Evolutionary conservation across 2,329 filamentous ascomycete species (phyloP), one percentile per base, ranked within the genome.

Genomic region (Sclerotinia sclerotiorum): DNA sequence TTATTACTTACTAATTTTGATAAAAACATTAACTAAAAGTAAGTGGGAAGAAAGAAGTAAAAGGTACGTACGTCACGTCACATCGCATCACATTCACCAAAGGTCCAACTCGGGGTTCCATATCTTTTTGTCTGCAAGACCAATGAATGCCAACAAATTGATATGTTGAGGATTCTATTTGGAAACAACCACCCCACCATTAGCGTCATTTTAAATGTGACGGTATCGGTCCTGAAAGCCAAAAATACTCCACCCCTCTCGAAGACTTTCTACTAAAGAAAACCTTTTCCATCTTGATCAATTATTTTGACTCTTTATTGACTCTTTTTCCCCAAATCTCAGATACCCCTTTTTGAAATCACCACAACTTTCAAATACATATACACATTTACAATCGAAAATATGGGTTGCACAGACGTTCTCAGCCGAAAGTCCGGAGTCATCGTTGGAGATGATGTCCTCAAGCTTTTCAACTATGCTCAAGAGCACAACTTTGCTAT

Each of bases 401-500:
- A 69, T 49, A 83, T 83, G 82, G 81, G 82, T 80, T 79, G 70
- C 71, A 74, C 77, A 72, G 85, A 87, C 75, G 80, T 85, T 78
- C 84, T 90, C 71, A 83, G 79, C 78, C 83, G 88, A 80, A 90
- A 90, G 83, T 74, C 82, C 73, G 88, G 88, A 77, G 86, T 88
- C 79, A 90, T 90, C 80, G 83, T 85, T 75, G 88, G 88, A 76
- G 87, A 89, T 75, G 87, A 90, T 80, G 87, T 89, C 73, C 80
- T 86, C 74, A 81, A 78, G 79, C 91, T 97, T 78, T 97, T 97
- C 85, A 87, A 94, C 82, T 92, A 97, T 82, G 92, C 92, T 75
- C 90, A 94, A 80, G 87, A 95, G 84, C 87, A 97, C 79, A 84
- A 90, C 73, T 97, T 93, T 78, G 94, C 94, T 77, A 93, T 97